Base-by-base conservation (phyloP, 228 moss, liverwort and hornwort species). In the Sphagnum fallax region DNA sequence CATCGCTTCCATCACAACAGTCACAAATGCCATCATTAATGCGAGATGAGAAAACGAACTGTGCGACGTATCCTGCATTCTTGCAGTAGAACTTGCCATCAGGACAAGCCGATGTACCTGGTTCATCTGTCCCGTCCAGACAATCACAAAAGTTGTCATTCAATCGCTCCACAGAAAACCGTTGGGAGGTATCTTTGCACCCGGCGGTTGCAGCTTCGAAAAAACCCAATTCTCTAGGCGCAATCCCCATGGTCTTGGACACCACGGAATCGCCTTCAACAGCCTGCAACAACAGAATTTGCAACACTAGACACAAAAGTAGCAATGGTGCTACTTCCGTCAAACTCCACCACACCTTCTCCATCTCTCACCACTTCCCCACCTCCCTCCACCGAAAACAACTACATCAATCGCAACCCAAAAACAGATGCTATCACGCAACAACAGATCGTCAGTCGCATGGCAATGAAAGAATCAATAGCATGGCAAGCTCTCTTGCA, bases 1-100 rank as follows among this genome's bases (percentile, higher is more conserved):
- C 96, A 76, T 96, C 96, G 67, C 84, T 91, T 72, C 96, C 96
- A 85, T 96, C 96, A 76, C 96, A 96, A 83, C 96, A 96, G 75
- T 96, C 98, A 69, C 98, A 98, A 60, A 98, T 98, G 68, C 90
- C 98, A 70, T 98, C 98, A 69, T 98, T 98, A 52, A 98, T 90
- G 68, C 92, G 87, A 49, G 98, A 98, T 77, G 98, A 90, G 73
- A 87, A 98, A 16, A 98, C 67, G n/a, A 69, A 53, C 18, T 82
- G 61, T 51, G 98, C 76, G 49, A 68, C 73, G 74, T 98, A 81
- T 63, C 94, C 94, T 63, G 76, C 53, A 74, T 98, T 98, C 79
- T 76, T 85, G 79, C 98, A 98, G 73, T 92, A 87, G 75, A 94
- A 98, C 75, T 80, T 91, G 65, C 84, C 85, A 65, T 81, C 75